Evolutionary conservation across 306 rosid species (phyloP).

Genomic region (Argentina anserina): DNA sequence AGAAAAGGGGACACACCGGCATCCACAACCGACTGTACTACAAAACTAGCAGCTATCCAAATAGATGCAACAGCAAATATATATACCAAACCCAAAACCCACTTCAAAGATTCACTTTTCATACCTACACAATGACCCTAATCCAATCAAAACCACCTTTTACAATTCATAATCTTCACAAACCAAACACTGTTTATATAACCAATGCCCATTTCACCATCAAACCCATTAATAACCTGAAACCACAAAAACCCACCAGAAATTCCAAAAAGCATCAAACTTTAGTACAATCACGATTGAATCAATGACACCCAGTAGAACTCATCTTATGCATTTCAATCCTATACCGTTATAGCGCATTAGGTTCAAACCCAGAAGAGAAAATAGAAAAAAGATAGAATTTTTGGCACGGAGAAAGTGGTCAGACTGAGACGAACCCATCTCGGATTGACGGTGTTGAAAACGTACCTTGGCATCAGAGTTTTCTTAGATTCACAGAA

Average conservation of each 20-base stretch:
- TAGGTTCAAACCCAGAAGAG: background rate
- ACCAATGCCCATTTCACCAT: constrained; percentile 25
- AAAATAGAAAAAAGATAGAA: background rate
- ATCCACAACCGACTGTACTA: constrained; percentile 95
- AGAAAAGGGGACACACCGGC: constrained; percentile 89
- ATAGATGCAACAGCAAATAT: constrained; percentile 80
- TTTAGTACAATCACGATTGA: background rate
- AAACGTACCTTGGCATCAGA: constrained; percentile 9
- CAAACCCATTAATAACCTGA: constrained; percentile 29
- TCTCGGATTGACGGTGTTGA: background rate
- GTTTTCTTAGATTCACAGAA: constrained; percentile 1
- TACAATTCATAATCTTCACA: constrained; percentile 21
- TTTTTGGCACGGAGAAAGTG: constrained; percentile 4
- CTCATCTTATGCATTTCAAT: background rate
- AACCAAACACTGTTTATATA: constrained; percentile 13
- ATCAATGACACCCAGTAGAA: constrained; percentile 5
- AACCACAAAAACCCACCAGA: background rate
- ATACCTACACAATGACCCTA: constrained; percentile 25
- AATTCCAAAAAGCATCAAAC: background rate
- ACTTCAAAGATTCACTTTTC: constrained; percentile 63
- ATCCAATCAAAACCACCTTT: constrained; percentile 17
- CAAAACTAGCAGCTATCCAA: constrained; percentile 99
- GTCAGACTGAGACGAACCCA: background rate
- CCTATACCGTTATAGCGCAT: background rate
- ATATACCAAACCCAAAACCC: constrained; percentile 73